Evolutionary conservation across 768 basidiomycete genomes (phyloP).

Genomic region (Suillus plorans): DNA sequence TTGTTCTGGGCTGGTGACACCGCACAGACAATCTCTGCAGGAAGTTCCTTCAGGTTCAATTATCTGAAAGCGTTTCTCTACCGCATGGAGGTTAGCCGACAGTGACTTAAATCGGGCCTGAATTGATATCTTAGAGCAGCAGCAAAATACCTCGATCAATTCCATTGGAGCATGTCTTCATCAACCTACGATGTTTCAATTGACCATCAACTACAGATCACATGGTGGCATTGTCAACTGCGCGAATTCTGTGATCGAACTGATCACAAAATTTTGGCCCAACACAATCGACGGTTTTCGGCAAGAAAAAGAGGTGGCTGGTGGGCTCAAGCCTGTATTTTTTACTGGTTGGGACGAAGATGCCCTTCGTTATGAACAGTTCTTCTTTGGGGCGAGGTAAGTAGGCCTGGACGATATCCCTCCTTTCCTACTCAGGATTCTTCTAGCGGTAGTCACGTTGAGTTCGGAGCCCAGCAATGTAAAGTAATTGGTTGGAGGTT

Average conservation of each 20-base stretch:
- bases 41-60: conserved; percentile 73
- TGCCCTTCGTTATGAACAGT: conserved; percentile 51
- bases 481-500: background rate
- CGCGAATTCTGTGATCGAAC: conserved; percentile 61
- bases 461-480: conserved; percentile 72
- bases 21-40: conserved; percentile 73
- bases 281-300: conserved; percentile 59
- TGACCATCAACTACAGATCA: conserved; percentile 66
- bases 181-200: conserved; percentile 48
- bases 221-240: conserved; percentile 75
- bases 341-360: conserved; percentile 47
- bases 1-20: conserved; percentile 82
- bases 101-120: background rate
- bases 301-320: conserved; percentile 54
- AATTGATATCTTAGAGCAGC: conserved; percentile 13
- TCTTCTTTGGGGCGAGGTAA: conserved; percentile 52
- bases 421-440: conserved; percentile 13
- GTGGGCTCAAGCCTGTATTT: conserved; percentile 58
- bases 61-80: conserved; percentile 68
- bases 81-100: conserved; percentile 51
- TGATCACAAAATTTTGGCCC: conserved; percentile 63
- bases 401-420: conserved; percentile 1
- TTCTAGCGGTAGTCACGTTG: conserved; percentile 46
- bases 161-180: conserved; percentile 15
- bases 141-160: conserved; percentile 13